Conservation (phyloP, 1,284 basidiomycete genomes). For the Grifola frondosa region DNA sequence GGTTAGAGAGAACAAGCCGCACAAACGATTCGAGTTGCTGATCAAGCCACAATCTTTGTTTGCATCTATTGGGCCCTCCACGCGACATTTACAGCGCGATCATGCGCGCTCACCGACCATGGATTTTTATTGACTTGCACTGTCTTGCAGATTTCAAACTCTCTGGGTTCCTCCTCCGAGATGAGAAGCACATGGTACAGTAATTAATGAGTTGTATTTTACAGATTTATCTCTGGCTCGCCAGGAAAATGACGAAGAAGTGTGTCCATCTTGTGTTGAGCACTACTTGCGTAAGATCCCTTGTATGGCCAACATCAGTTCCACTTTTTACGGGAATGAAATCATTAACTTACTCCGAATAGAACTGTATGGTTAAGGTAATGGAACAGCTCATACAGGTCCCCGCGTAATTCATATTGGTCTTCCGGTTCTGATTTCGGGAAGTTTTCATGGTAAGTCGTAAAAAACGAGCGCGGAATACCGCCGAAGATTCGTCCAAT, state of each 20-base stretch:
- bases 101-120: no score
- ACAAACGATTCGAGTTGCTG: no score
- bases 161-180: no score
- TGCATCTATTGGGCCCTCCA: no score
- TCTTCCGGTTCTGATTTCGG: conserved; percentile 69
- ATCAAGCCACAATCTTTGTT: no score
- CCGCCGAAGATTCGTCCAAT: conserved; percentile 87
- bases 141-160: no score
- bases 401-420: conserved; percentile 68
- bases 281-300: conserved; percentile 59
- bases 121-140: no score
- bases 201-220: neutral
- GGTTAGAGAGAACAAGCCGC: no score
- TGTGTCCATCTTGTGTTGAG: conserved; percentile 54
- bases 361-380: conserved; percentile 82
- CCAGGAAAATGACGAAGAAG: conserved; percentile 38
- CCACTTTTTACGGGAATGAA: neutral
- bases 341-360: conserved; percentile 51
- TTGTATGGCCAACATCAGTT: conserved; percentile 24
- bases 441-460: conserved; percentile 67
- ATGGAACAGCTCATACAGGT: conserved; percentile 85
- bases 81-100: no score
- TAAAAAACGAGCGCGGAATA: conserved; percentile 69
- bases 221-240: neutral
- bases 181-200: no score